These are phyloP conservation scores for Aphanocladium album DNA, from an alignment of 2,329 filamentous ascomycete genomes.

Conservation along the genomic window DNA sequence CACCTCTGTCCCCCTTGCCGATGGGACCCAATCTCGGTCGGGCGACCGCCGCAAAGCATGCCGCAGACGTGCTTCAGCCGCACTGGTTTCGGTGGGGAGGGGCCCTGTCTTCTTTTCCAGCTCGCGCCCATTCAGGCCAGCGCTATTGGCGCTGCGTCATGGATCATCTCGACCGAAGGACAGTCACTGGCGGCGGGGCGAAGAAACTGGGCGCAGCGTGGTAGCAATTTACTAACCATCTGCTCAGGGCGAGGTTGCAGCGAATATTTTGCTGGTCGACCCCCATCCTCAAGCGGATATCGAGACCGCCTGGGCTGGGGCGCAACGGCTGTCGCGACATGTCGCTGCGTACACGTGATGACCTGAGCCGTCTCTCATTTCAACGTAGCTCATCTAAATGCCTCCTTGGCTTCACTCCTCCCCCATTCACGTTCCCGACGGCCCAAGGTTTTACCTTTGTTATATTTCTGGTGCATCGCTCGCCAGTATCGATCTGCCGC, in stretches of 20 bases:
- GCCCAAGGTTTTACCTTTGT: neutral
- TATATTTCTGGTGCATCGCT: neutral
- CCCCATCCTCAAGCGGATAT: neutral
- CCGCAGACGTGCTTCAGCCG: conserved; percentile 2
- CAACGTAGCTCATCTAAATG: neutral
- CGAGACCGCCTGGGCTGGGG: neutral
- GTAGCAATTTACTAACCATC: neutral
- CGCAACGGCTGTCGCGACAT: conserved; percentile 1
- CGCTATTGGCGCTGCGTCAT: neutral
- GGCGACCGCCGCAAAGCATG: neutral
- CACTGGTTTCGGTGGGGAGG: neutral
- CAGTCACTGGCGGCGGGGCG: neutral
- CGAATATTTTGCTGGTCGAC: neutral
- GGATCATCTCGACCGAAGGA: neutral
- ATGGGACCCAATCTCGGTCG: neutral
- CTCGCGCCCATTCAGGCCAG: neutral
- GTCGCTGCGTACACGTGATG: neutral
- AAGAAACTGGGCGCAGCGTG: neutral
- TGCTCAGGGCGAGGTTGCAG: too few species aligned
- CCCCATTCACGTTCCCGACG: neutral
- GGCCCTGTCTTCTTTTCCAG: neutral
- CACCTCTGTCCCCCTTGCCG: neutral
- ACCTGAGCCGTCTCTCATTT: neutral
- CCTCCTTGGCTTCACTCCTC: neutral
- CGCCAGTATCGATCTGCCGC: neutral